Evolutionary conservation across 2,329 filamentous ascomycete species (phyloP).

Genomic region (Purpureocillium takamizusanense): DNA sequence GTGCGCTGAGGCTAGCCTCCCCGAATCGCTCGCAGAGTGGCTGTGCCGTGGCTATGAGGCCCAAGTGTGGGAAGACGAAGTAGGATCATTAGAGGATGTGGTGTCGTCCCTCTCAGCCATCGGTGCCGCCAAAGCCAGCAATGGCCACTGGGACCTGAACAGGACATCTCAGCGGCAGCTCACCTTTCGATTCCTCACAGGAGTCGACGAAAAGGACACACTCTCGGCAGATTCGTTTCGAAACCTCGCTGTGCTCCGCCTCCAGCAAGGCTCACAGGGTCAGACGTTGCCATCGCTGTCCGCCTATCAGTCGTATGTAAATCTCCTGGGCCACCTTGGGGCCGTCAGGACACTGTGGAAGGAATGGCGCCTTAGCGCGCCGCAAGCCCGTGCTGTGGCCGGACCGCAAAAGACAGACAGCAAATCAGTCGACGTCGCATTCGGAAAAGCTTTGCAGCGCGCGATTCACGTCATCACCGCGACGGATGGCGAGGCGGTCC

Average conservation of each 20-base stretch:
- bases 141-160: neutral
- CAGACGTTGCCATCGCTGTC: slow-evolving; percentile 3
- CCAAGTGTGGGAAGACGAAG: slow-evolving; percentile 6
- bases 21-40: slow-evolving; percentile 15
- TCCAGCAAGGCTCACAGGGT: slow-evolving; percentile 2
- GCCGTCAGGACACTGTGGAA: slow-evolving; percentile 20
- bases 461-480: slow-evolving; percentile 4
- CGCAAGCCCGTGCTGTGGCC: neutral
- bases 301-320: slow-evolving; percentile 17
- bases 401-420: neutral
- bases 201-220: slow-evolving; percentile 12
- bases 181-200: slow-evolving; percentile 19
- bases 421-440: slow-evolving; percentile 3
- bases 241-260: slow-evolving; percentile 9
- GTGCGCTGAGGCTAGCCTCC: slow-evolving; percentile 17
- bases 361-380: slow-evolving; percentile 15
- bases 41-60: slow-evolving; percentile 12
- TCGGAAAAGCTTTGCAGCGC: slow-evolving; percentile 5
- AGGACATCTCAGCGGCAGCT: slow-evolving; percentile 10
- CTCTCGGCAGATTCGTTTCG: slow-evolving; percentile 15
- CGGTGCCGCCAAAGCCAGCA: neutral
- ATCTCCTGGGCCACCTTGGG: slow-evolving; percentile 19
- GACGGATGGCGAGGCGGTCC: neutral
- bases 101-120: slow-evolving; percentile 12
- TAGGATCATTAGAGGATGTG: slow-evolving; percentile 12